These are phyloP conservation scores for Brassica hybrid DNA, from an alignment of 441 rosid genomes.

Conservation along the genomic window DNA sequence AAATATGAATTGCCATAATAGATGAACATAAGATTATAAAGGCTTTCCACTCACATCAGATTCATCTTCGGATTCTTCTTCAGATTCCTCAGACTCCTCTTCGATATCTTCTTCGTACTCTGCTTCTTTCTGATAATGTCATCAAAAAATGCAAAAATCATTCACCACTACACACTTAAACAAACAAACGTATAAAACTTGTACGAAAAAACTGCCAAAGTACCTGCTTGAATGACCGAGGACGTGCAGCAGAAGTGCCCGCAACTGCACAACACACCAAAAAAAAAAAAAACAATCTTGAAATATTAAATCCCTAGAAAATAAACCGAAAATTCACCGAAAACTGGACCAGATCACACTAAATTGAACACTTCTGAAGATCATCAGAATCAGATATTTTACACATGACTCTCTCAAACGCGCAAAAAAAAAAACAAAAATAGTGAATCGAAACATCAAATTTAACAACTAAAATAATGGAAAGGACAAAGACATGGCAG, in stretches of 20 bases:
- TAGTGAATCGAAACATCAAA: background rate
- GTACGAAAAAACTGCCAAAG: constrained; percentile 7
- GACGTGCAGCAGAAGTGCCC: constrained; percentile 83
- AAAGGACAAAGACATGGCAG: background rate
- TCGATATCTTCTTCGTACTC: constrained; percentile 53
- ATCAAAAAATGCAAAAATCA: background rate
- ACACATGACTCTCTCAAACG: background rate
- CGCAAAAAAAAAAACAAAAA: background rate
- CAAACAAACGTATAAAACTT: background rate
- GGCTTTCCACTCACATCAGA: constrained; percentile 61
- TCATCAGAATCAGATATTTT: background rate
- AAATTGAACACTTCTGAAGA: background rate
- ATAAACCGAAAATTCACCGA: background rate
- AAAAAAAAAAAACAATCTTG: background rate
- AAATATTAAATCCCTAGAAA: background rate
- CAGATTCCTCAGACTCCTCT: constrained; percentile 59
- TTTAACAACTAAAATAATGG: background rate
- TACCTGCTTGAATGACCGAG: constrained; percentile 83
- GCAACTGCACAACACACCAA: constrained; percentile 62
- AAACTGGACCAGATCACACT: background rate
- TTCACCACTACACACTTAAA: background rate
- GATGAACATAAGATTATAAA: background rate
- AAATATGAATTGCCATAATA: background rate
- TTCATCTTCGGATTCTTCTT: constrained; percentile 68
- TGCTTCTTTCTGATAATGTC: constrained; percentile 64